Evolutionary conservation across 192 early-diverging fungal species (phyloP).

Genomic region (Podila clonocystis): DNA sequence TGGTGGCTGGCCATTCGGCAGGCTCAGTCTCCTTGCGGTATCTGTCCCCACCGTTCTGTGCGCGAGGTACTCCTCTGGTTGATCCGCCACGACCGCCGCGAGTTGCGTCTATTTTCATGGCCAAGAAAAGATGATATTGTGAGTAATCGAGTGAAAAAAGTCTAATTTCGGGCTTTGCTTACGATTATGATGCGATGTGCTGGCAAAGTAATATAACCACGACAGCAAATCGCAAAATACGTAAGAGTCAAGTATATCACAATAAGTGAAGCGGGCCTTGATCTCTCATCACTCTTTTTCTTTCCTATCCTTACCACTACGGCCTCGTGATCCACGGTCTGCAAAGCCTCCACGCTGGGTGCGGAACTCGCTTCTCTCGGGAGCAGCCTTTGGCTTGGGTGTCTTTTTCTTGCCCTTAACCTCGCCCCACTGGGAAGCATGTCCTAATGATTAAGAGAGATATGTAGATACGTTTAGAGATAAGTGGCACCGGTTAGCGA

Average conservation of each 20-base stretch:
- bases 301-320: conserved; percentile 63
- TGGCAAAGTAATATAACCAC: too few species aligned
- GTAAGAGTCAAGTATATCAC: neutral
- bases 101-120: conserved; percentile 53
- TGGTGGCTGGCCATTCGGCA: conserved; percentile 17
- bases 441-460: conserved; percentile 59
- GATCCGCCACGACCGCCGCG: conserved; percentile 72
- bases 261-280: neutral
- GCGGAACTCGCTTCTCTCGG: conserved; percentile 58
- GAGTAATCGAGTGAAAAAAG: neutral
- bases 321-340: conserved; percentile 65
- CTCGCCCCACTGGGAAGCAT: conserved; percentile 85
- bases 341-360: conserved; percentile 64
- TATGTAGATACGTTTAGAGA: too few species aligned
- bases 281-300: neutral
- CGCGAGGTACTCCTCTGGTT: conserved; percentile 47
- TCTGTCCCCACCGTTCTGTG: conserved; percentile 49
- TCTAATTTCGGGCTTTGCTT: neutral
- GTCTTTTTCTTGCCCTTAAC: conserved; percentile 81
- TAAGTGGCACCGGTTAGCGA: too few species aligned
- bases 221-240: too few species aligned
- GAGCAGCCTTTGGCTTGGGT: conserved; percentile 60
- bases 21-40: conserved; percentile 28
- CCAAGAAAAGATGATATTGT: neutral
- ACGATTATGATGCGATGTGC: too few species aligned